These are phyloP conservation scores for Debaryomyces nepalensis DNA, from an alignment of 1,139 yeast genomes.

Conservation along the genomic window DNA sequence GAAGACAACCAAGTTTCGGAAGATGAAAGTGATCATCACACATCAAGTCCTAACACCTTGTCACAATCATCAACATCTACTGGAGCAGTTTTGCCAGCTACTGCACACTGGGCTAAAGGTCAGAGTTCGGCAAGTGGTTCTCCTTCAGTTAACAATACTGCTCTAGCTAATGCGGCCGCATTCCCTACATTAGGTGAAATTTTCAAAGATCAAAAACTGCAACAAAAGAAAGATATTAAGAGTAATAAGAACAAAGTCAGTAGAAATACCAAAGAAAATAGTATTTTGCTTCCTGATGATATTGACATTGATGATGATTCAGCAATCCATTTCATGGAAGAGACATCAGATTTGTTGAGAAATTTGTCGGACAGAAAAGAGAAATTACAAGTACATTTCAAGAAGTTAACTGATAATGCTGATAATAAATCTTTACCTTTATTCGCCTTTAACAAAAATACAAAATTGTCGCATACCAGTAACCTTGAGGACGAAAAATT, in stretches of 20 bases:
- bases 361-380: constrained; percentile 36
- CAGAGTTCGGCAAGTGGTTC: constrained; percentile 34
- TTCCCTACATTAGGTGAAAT: constrained; percentile 78
- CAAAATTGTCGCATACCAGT: constrained; percentile 24
- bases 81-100: constrained; percentile 54
- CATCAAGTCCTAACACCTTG: constrained; percentile 8
- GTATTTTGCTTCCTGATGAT: constrained; percentile 38
- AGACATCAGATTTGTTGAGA: constrained; percentile 39
- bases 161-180: constrained; percentile 58
- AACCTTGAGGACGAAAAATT: constrained; percentile 43
- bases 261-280: constrained; percentile 32
- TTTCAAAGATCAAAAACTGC: constrained; percentile 47
- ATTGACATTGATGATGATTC: constrained; percentile 46
- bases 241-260: constrained; percentile 28
- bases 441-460: constrained; percentile 39
- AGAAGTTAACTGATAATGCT: constrained; percentile 23
- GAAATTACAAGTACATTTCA: constrained; percentile 40
- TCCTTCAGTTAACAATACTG: constrained; percentile 42
- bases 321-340: constrained; percentile 42
- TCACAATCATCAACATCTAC: constrained; percentile 16
- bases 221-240: constrained; percentile 35
- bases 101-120: constrained; percentile 62
- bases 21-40: constrained; percentile 22
- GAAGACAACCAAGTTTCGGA: constrained; percentile 28
- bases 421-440: constrained; percentile 38